Evolutionary conservation across 176 grass and related monocot species (phyloP).

Genomic region (Canna indica): DNA sequence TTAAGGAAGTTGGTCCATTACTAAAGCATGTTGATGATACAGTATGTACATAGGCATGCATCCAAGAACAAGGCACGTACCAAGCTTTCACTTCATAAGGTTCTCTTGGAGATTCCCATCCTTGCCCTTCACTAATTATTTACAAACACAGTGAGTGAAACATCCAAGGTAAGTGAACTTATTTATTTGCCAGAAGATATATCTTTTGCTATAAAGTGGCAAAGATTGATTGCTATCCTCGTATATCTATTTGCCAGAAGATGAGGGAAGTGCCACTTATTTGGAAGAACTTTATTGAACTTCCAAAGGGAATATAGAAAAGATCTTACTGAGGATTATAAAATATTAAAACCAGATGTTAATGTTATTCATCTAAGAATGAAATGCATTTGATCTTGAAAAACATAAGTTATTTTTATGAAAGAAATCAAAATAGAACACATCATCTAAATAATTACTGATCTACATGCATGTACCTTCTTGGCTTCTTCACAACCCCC

Average conservation of each 20-base stretch:
- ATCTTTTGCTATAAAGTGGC: background rate
- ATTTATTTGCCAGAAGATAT: no score
- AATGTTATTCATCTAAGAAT: no score
- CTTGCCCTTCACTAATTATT: constrained; percentile 75
- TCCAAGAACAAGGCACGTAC: constrained; percentile 28
- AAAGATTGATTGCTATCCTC: no score
- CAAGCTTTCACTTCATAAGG: constrained; percentile 85
- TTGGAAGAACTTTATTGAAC: no score
- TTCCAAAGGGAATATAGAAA: no score
- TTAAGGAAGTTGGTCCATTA: no score
- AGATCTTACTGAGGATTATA: no score
- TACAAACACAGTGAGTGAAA: constrained; percentile 5
- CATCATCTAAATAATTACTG: background rate
- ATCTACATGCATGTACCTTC: constrained; percentile 29
- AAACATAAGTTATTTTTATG: no score
- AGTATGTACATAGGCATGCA: constrained; percentile 8
- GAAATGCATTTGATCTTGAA: no score
- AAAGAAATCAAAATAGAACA: background rate
- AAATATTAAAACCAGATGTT: no score
- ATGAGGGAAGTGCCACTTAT: no score
- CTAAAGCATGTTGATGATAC: background rate
- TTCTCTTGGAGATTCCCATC: constrained; percentile 96
- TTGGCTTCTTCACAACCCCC: constrained; percentile 84
- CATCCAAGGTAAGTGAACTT: background rate
- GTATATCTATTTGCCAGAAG: no score